Base-by-base conservation (phyloP, 345 rosid species). In the Arabis hirsuta region DNA sequence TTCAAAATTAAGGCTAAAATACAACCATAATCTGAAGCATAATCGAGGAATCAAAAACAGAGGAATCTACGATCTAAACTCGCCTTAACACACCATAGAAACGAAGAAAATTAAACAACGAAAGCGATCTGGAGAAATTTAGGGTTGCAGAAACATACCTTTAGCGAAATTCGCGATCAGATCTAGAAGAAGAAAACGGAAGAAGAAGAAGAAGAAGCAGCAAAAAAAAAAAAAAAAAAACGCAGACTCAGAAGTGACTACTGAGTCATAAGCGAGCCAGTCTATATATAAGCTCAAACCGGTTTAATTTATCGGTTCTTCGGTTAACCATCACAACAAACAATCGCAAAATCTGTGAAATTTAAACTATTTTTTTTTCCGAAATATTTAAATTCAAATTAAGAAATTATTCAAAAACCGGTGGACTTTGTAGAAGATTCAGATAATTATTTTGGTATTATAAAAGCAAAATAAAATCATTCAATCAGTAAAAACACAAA, bases 121-220 rank as follows among this genome's bases (percentile, higher is more conserved):
- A 51, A 51, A 19, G 4, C 66, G 66, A 70, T 55, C 66, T 57
- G 45, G 19, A 70, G 67, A 64, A 12, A 1, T 9, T 16, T 6
- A 55, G 32, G 50, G 59, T 9, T 9, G 7, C 12, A 55, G 55
- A 20, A 42, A 65, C 80, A 48, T 1, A 76, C 66, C 79, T 76
- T 39, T 6, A 0, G 9, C 39, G 34, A 54, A 68, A 75, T 46
- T 57, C 6, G 55, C 43, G 76, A 76, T 64, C 76, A 56, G 76
- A 76, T 76, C 80, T 71, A 62, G 54, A 53, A 60, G 78, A 65
- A 58, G 43, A 19, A 39, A 56, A 32, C 47, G 22, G 43, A 55
- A 64, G 42, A 2, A 55, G 79, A 27, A 65, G 58, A 38, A 39
- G 79, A 19, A 65, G 58, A 13, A 39, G 54, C 24, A 22, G n/a